Percentiles rank a stretch among this genome's conserved stretches.
These are phyloP conservation scores for Mollisiaceae sp. DNA, from an alignment of 2,329 filamentous ascomycete genomes.

Conservation along the genomic window DNA sequence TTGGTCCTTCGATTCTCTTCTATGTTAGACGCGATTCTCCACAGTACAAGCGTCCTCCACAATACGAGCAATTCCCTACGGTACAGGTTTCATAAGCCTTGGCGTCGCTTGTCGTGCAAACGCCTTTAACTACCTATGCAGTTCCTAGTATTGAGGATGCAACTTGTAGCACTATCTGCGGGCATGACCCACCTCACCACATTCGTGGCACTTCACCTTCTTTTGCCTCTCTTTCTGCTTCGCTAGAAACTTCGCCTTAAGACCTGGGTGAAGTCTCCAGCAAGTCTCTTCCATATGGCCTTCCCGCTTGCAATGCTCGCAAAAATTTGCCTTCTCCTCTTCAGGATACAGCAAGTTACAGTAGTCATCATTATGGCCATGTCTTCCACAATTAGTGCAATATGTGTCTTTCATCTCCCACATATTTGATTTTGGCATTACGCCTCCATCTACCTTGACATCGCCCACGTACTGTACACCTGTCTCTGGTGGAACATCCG, in stretches of 20 bases:
- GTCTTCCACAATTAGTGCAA: background rate
- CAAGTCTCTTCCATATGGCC: background rate
- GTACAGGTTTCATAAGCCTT: background rate
- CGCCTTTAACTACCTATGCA: too few species aligned
- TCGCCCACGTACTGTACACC: background rate
- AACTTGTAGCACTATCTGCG: background rate
- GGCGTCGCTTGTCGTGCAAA: background rate
- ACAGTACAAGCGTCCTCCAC: too few species aligned
- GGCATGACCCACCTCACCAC: background rate
- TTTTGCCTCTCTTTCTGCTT: background rate
- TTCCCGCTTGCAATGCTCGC: background rate
- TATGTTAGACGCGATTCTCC: too few species aligned
- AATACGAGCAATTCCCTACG: too few species aligned
- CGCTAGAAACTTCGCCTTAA: background rate
- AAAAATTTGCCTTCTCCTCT: background rate
- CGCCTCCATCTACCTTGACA: background rate
- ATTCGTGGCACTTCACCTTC: background rate
- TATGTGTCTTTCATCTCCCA: background rate
- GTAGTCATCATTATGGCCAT: background rate
- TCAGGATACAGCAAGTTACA: background rate
- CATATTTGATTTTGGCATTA: background rate
- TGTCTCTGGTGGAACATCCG: background rate
- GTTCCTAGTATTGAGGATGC: background rate
- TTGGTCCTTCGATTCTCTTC: too few species aligned
- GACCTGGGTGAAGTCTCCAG: background rate